Percentiles rank a stretch among this genome's conserved stretches.
Evolutionary conservation across 177 flowering plant genomes (phyloP).

Genomic region (Vitis hybrid): DNA sequence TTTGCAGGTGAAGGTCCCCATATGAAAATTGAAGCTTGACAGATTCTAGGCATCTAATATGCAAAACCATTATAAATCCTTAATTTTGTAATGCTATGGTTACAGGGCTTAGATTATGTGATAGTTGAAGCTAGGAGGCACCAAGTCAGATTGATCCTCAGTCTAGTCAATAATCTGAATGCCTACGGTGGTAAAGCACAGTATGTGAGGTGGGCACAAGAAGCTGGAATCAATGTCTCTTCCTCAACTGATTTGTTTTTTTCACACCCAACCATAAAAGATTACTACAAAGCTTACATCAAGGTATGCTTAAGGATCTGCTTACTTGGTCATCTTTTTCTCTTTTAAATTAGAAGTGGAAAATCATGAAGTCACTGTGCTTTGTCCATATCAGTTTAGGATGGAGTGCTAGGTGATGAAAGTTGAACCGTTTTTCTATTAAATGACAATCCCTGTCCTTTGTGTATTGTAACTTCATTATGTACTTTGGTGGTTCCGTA

Average conservation of each 20-base stretch:
- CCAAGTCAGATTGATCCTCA: conserved; percentile 49
- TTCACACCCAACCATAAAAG: conserved; percentile 42
- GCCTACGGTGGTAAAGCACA: conserved; percentile 69
- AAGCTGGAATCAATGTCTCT: conserved; percentile 43
- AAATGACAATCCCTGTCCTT: too few species aligned
- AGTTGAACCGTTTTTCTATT: too few species aligned
- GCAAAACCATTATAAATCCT: not conserved
- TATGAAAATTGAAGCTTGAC: too few species aligned
- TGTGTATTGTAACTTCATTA: too few species aligned
- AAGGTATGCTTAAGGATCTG: conserved; percentile 33
- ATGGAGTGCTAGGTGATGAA: not conserved
- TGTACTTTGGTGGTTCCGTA: too few species aligned
- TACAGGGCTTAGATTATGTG: conserved; percentile 65
- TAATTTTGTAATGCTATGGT: not conserved
- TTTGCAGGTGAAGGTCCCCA: too few species aligned
- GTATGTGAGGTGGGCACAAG: conserved; percentile 62
- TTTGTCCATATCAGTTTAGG: not conserved
- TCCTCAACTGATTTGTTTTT: conserved; percentile 56
- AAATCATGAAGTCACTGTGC: not conserved
- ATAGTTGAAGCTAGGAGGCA: conserved; percentile 63
- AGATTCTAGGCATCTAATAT: not conserved
- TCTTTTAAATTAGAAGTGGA: not conserved
- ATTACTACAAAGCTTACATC: conserved; percentile 49
- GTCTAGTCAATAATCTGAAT: conserved; percentile 62
- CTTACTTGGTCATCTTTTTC: not conserved